Conservation (phyloP, 2,329 filamentous ascomycete genomes). For the Diaporthe caulivora region DNA sequence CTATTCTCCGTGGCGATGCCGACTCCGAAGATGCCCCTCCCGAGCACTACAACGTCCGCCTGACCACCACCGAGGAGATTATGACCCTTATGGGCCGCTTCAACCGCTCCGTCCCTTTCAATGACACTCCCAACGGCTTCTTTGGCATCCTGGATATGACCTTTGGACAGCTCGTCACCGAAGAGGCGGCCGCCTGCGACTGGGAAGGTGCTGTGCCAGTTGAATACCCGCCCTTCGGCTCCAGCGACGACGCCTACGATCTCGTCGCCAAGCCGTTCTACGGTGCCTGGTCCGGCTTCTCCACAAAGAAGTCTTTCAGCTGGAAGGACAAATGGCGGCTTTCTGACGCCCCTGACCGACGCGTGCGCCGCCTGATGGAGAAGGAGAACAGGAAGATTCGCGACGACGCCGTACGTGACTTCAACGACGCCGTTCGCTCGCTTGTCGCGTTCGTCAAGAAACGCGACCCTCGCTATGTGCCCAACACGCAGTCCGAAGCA, state of each 20-base stretch:
- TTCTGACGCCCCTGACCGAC: slow-evolving; percentile 88
- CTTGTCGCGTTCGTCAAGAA: slow-evolving; percentile 91
- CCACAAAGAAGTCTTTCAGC: slow-evolving; percentile 85
- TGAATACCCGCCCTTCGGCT: slow-evolving; percentile 87
- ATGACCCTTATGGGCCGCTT: slow-evolving; percentile 84
- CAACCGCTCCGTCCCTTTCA: slow-evolving; percentile 81
- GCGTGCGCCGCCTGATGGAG: slow-evolving; percentile 87
- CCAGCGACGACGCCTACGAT: slow-evolving; percentile 81
- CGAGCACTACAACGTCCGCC: slow-evolving; percentile 69
- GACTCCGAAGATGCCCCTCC: slow-evolving; percentile 53
- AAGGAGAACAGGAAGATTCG: slow-evolving; percentile 91
- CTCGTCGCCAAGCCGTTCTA: slow-evolving; percentile 85
- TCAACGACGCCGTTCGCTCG: slow-evolving; percentile 91
- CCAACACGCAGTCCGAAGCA: slow-evolving; percentile 81
- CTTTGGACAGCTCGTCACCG: slow-evolving; percentile 83
- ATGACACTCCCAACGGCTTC: slow-evolving; percentile 85
- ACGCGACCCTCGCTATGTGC: slow-evolving; percentile 86
- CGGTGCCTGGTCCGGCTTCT: slow-evolving; percentile 81
- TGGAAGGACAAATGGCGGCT: slow-evolving; percentile 91
- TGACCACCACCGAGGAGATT: slow-evolving; percentile 87
- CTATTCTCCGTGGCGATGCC: slow-evolving; percentile 79
- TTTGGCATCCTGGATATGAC: slow-evolving; percentile 82
- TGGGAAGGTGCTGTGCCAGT: slow-evolving; percentile 72
- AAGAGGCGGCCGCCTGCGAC: slow-evolving; percentile 82
- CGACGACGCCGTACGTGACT: slow-evolving; percentile 86